phyloP scores from a whole-genome alignment of 2,329 filamentous ascomycete species.

The Aureobasidium pullulans region DNA sequence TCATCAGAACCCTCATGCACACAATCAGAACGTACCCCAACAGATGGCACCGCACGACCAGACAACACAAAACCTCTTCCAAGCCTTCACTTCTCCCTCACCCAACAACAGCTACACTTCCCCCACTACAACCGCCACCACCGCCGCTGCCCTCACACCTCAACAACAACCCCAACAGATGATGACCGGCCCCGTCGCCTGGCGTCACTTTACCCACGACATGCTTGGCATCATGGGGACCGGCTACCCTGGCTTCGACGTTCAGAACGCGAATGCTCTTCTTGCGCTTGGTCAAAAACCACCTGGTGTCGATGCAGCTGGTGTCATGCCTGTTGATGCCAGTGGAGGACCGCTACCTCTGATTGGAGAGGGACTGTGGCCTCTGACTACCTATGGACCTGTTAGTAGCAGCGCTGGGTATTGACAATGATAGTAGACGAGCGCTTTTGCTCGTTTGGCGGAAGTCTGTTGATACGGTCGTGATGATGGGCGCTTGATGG shows the following conservation, averaged over 20 bases:
- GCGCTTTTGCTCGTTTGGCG: background rate
- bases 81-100: slow-evolving; percentile 11
- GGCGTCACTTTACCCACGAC: slow-evolving; percentile 26
- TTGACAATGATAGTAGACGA: slow-evolving; percentile 5
- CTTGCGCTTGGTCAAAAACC: slow-evolving; percentile 30
- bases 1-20: slow-evolving; percentile 15
- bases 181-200: slow-evolving; percentile 22
- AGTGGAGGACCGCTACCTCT: background rate
- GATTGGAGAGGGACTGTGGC: slow-evolving; percentile 12
- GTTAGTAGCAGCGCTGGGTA: slow-evolving; percentile 7
- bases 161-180: slow-evolving; percentile 15
- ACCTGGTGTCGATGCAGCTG: slow-evolving; percentile 1
- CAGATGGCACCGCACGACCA: slow-evolving; percentile 10
- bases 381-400: slow-evolving; percentile 11
- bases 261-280: slow-evolving; percentile 33
- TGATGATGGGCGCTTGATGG: background rate
- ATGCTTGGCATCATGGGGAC: slow-evolving; percentile 17
- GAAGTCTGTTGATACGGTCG: background rate
- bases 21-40: slow-evolving; percentile 13
- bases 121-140: background rate
- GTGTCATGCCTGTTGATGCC: slow-evolving; percentile 11
- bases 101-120: slow-evolving; percentile 6
- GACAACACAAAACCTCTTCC: slow-evolving; percentile 9
- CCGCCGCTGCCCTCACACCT: slow-evolving; percentile 7
- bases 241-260: slow-evolving; percentile 26